Evolutionary conservation across 1,139 yeast genomes (phyloP).

Genomic region (Debaryomycetaceae sp.): DNA sequence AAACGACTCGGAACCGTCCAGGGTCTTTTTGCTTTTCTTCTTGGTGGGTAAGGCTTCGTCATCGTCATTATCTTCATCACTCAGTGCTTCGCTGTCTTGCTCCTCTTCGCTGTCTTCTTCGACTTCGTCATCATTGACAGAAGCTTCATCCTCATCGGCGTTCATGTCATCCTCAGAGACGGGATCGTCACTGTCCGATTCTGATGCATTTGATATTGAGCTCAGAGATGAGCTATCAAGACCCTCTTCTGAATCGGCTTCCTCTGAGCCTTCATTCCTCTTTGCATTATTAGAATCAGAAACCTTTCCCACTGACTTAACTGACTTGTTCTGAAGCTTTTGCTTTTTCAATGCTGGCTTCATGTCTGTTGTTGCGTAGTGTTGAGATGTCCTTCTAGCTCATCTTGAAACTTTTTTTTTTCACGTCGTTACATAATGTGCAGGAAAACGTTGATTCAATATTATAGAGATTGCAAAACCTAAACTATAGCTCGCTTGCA

Average conservation of each 20-base stretch:
- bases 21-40: constrained; percentile 53
- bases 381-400: not conserved
- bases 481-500: too few relatives aligned
- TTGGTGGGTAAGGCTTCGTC: constrained; percentile 43
- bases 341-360: constrained; percentile 18
- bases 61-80: constrained; percentile 20
- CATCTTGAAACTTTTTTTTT: not conserved
- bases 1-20: constrained; percentile 71
- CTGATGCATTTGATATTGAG: not conserved
- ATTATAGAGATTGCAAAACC: too few relatives aligned
- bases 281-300: not conserved
- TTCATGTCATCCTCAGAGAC: constrained; percentile 11
- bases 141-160: constrained; percentile 21
- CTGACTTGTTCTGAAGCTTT: constrained; percentile 10
- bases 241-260: constrained; percentile 9
- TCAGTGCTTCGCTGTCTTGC: constrained; percentile 13
- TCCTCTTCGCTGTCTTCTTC: constrained; percentile 17
- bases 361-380: constrained; percentile 6
- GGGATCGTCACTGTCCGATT: not conserved
- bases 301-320: not conserved
- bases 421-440: too few relatives aligned
- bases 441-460: too few relatives aligned
- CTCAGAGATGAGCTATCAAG: not conserved
- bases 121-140: constrained; percentile 26
- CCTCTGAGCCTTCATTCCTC: constrained; percentile 4